Evolutionary conservation across 2,329 filamentous ascomycete species (phyloP).

Genomic region (Rutstroemia sp.): DNA sequence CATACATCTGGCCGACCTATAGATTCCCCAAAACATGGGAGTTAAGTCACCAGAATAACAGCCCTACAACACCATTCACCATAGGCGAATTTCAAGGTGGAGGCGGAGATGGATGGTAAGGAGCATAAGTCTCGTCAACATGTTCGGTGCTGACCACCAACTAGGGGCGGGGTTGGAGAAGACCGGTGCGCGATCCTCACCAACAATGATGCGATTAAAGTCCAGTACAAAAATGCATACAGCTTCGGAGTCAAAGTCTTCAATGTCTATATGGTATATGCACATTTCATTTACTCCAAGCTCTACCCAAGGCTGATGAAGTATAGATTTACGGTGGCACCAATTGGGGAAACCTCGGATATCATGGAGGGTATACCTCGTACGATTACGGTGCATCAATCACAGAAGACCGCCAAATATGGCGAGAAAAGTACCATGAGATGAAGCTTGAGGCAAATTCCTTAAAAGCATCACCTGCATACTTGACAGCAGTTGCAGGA

Average conservation of each 20-base stretch:
- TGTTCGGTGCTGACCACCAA: conserved; percentile 19
- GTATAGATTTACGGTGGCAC: conserved; percentile 58
- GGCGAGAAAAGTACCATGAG: conserved; percentile 72
- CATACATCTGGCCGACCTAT: conserved; percentile 49
- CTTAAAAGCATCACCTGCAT: conserved; percentile 62
- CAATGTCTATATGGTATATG: conserved; percentile 61
- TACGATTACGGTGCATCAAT: conserved; percentile 56
- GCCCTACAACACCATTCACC: conserved; percentile 58
- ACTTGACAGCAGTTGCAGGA: conserved; percentile 53
- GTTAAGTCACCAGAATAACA: conserved; percentile 47
- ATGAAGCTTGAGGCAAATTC: conserved; percentile 72
- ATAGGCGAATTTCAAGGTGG: conserved; percentile 61
- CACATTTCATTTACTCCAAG: background rate
- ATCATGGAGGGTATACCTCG: conserved; percentile 51
- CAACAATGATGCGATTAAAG: conserved; percentile 66
- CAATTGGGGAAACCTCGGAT: conserved; percentile 75
- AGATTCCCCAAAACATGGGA: conserved; percentile 50
- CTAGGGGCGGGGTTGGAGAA: conserved; percentile 57
- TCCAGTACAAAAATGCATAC: conserved; percentile 73
- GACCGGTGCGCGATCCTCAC: conserved; percentile 58
- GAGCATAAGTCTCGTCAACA: no score
- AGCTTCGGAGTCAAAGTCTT: conserved; percentile 59
- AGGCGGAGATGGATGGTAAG: conserved; percentile 45
- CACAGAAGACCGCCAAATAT: conserved; percentile 59
- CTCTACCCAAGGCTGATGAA: conserved; percentile 19